Evolutionary conservation across 202 grass and related monocot species (phyloP), one percentile per base, ranked within the genome.

Genomic region (Panicum hallii): DNA sequence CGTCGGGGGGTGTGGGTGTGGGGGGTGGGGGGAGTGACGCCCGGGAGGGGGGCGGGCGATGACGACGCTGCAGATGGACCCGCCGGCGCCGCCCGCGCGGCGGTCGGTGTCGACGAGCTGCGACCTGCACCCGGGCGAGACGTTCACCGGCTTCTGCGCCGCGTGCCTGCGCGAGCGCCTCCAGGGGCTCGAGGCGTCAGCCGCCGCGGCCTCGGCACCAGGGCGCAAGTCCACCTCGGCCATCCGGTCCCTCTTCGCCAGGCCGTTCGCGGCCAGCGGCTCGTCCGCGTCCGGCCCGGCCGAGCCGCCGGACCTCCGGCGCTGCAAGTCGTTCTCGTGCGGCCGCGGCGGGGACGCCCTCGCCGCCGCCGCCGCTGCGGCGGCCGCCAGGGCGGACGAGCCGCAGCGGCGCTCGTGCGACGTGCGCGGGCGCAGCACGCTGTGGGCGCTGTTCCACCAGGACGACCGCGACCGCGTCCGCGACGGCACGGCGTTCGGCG

Each of bases 91-190:
- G 79, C 93, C 89, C 7, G 80, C 85, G 7, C 88, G 85, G 13
- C 88, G 84, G 23, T 85, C 68, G n/a, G 81, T 79, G 19, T 71
- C 91, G 50, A 90, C 93, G 15, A 91, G 82, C 84, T 99, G 97
- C 72, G 89, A 95, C 90, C 97, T 99, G 75, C 97, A 99, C 79
- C 97, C 97, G 56, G 91, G 80, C 56, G 93, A 99, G 85, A 61
- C 81, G 4, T 89, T 99, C 69, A 99, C 93, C 5, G 97, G 97
- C 8, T 99, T 99, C 91, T 99, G 97, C 84, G 70, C 88, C 65
- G 90, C 97, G 23, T 99, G 97, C 86, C 91, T 99, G 28, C 97
- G 97, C 42, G 97, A 96, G 76, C 97, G 97, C 71, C 97, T 99
- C 71, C 22, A 88, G 0, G 97, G 97, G 11, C 91, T 99, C 63